A percentile compares a stretch with the other conserved stretches of the same genome.
Conservation (phyloP, 2,329 filamentous ascomycete genomes). For the Neofusicoccum laricinum region DNA sequence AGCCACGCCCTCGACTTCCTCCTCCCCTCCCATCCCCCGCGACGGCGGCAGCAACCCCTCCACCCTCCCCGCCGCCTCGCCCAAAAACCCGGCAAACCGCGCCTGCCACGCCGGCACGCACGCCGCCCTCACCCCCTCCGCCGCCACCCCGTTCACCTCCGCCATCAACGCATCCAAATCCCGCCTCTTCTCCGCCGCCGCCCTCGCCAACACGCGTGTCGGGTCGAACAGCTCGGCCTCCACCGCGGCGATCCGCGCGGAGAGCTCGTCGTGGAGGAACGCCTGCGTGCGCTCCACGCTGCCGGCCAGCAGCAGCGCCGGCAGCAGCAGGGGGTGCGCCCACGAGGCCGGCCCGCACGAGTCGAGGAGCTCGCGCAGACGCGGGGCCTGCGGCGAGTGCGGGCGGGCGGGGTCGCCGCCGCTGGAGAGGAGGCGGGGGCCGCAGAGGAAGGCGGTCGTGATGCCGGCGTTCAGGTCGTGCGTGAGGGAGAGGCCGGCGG, state of each 20-base stretch:
- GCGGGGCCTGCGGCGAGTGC: neutral
- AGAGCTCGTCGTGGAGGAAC: neutral
- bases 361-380: neutral
- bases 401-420: neutral
- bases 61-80: neutral
- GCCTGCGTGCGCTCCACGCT: neutral
- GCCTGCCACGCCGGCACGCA: neutral
- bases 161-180: neutral
- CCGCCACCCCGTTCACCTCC: neutral
- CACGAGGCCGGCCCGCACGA: neutral
- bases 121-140: neutral
- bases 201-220: neutral
- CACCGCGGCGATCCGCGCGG: neutral
- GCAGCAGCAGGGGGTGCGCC: slow-evolving; percentile 3
- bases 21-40: too few species aligned
- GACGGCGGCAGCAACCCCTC: neutral
- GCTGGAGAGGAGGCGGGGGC: neutral
- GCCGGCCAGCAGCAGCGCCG: neutral
- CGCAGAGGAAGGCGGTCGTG: slow-evolving; percentile 10
- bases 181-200: neutral
- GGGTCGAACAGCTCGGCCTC: neutral
- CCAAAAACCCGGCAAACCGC: neutral
- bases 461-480: neutral
- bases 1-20: neutral
- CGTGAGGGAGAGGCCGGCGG: neutral